phyloP scores from a whole-genome alignment of 768 basidiomycete species.

The Pisolithus sp. region DNA sequence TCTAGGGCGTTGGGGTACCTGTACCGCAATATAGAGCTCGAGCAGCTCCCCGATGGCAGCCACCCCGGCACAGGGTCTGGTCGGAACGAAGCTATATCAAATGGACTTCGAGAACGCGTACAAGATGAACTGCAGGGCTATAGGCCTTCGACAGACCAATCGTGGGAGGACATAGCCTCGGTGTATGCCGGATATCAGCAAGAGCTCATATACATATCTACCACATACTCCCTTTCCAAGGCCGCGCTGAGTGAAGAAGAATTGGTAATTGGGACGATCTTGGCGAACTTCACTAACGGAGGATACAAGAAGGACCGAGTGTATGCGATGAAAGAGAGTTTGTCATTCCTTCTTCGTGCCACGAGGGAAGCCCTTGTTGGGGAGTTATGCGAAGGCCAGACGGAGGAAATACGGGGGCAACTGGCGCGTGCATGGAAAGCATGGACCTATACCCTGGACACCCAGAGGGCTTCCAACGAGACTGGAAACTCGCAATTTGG shows the following conservation, averaged over 20 bases:
- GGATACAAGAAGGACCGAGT: conserved; percentile 54
- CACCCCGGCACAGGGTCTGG: conserved; percentile 9
- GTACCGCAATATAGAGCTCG: conserved; percentile 54
- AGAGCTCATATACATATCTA: conserved; percentile 65
- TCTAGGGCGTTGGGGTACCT: conserved; percentile 64
- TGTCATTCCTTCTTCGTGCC: conserved; percentile 45
- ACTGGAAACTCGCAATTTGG: no score
- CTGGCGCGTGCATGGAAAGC: no score
- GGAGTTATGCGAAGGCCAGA: conserved; percentile 11
- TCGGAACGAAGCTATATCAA: conserved; percentile 28
- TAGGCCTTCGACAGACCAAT: not conserved
- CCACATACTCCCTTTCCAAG: conserved; percentile 59
- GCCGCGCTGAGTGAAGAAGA: conserved; percentile 64
- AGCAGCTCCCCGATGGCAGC: conserved; percentile 22
- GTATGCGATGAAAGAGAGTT: conserved; percentile 57
- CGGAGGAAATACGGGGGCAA: no score
- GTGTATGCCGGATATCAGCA: conserved; percentile 50
- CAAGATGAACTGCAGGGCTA: conserved; percentile 12
- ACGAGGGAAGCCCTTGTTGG: conserved; percentile 35
- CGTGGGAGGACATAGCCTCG: conserved; percentile 16
- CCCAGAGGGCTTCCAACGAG: no score
- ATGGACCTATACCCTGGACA: no score
- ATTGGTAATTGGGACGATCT: conserved; percentile 66
- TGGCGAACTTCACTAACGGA: conserved; percentile 56
- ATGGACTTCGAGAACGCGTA: conserved; percentile 16